Evolutionary conservation across 257 asterid species (phyloP), one percentile per base, ranked within the genome.

Genomic region (Primulina huaijiensis): DNA sequence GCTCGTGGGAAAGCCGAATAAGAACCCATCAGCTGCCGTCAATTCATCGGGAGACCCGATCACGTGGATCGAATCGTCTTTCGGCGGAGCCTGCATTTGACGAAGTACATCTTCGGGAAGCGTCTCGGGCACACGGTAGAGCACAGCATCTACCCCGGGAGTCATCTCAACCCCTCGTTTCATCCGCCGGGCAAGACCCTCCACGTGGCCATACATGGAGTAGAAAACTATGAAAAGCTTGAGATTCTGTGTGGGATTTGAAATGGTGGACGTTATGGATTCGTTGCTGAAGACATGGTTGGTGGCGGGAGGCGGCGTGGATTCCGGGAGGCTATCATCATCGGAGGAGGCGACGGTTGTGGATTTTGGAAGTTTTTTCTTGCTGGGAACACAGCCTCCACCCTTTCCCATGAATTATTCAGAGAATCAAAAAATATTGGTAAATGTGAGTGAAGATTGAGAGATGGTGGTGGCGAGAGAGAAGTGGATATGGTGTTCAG

Each of bases 121-220:
- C 6, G 95, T 90, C 68, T 91, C 97, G 37, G 97, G 97, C 7
- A 94, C 97, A 25, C 95, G 81, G 69, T 79, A 89, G 30, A 94
- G 82, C 29, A 75, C 83, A 35, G 86, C 96, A 71, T 94, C 93
- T 40, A 89, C 89, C 33, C 96, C 96, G 60, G 80, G 79, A 29
- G 90, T 86, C 69, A 79, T 74, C 56, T 91, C 93, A 27, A 76
- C 96, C n/a, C 95, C 99, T 35, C 74, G 81, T 87, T 94, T 89
- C 84, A 90, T 93, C 71, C 91, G 83, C 65, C 84, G 81, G 17
- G 97, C 97, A 5, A 94, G 86, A 38, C 85, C 81, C 81, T 94
- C 97, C 60, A 94, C 97, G 81, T 94, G 97, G 59, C 97, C 99
- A 80, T 93, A 90, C 97, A 89, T 94, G 27, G 99, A 91, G 88